Evolutionary conservation across 2,329 filamentous ascomycete species (phyloP).

Genomic region (Venturia aucupariae): DNA sequence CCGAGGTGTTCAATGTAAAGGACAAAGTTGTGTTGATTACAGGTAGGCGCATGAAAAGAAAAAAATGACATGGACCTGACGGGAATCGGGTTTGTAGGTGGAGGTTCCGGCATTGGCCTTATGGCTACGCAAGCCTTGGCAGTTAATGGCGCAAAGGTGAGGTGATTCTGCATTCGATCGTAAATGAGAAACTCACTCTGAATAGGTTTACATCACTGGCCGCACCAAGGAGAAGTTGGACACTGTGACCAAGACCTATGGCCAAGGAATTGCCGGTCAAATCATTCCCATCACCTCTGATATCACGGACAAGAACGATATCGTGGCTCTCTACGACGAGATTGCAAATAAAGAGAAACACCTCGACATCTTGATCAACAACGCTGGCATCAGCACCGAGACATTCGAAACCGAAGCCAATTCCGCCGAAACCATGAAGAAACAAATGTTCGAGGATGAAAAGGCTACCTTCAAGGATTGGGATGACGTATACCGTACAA

Average conservation of each 20-base stretch:
- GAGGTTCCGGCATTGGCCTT: conserved; percentile 38
- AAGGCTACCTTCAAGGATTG: conserved; percentile 35
- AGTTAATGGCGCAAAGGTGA: conserved; percentile 36
- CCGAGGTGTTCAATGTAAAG: conserved; percentile 28
- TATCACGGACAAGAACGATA: conserved; percentile 32
- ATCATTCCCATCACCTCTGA: conserved; percentile 39
- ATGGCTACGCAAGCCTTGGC: conserved; percentile 39
- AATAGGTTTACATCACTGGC: conserved; percentile 35
- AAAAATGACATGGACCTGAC: conserved; percentile 7
- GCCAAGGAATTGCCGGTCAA: conserved; percentile 35
- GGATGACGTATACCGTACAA: conserved; percentile 36
- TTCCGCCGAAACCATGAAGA: conserved; percentile 34
- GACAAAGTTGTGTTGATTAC: conserved; percentile 24
- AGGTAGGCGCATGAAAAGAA: not conserved
- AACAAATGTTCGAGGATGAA: conserved; percentile 36
- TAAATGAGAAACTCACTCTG: not conserved
- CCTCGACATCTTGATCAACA: conserved; percentile 39
- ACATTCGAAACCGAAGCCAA: conserved; percentile 31
- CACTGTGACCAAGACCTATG: conserved; percentile 34
- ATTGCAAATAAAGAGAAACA: conserved; percentile 36
- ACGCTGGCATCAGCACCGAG: conserved; percentile 35
- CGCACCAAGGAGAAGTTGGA: conserved; percentile 40
- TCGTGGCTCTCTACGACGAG: conserved; percentile 31
- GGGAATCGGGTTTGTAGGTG: conserved; percentile 31
- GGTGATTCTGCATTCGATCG: not conserved